Conservation (phyloP, 345 rosid genomes). For the Syzygium aromaticum region DNA sequence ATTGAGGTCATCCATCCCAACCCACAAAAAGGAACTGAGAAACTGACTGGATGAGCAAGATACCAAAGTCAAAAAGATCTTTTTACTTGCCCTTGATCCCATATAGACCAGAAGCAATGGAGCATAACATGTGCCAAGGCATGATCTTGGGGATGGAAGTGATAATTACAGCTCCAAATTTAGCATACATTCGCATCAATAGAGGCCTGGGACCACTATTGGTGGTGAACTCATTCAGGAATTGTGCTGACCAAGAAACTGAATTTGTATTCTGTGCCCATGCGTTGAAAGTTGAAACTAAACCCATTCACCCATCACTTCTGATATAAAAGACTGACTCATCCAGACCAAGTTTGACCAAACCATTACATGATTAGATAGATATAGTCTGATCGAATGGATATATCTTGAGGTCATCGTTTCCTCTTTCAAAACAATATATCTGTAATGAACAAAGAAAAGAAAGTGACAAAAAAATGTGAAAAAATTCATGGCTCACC, state of each 20-base stretch:
- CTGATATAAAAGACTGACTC: not conserved
- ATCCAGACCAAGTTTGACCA: not conserved
- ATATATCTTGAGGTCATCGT: not conserved
- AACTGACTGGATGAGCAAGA: not conserved
- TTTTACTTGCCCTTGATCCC: not conserved
- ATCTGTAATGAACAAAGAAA: not conserved
- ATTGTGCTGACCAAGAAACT: not conserved
- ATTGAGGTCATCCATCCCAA: not conserved
- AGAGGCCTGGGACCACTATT: slow-evolving; percentile 19
- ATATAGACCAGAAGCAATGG: not conserved
- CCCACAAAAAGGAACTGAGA: not conserved
- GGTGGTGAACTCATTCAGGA: not conserved
- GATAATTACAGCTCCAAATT: not conserved
- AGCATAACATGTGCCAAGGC: slow-evolving; percentile 14
- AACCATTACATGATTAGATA: not conserved
- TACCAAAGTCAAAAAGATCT: not conserved
- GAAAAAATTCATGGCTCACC: not conserved
- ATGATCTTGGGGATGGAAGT: slow-evolving; percentile 4
- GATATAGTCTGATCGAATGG: not conserved
- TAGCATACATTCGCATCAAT: not conserved
- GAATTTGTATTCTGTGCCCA: not conserved
- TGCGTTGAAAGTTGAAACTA: not conserved
- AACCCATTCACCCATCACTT: not conserved
- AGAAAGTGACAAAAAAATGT: not conserved
- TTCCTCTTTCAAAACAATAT: not conserved